These are phyloP conservation scores for Apiospora kogelbergensis DNA, from an alignment of 2,329 filamentous ascomycete genomes.

Conservation along the genomic window DNA sequence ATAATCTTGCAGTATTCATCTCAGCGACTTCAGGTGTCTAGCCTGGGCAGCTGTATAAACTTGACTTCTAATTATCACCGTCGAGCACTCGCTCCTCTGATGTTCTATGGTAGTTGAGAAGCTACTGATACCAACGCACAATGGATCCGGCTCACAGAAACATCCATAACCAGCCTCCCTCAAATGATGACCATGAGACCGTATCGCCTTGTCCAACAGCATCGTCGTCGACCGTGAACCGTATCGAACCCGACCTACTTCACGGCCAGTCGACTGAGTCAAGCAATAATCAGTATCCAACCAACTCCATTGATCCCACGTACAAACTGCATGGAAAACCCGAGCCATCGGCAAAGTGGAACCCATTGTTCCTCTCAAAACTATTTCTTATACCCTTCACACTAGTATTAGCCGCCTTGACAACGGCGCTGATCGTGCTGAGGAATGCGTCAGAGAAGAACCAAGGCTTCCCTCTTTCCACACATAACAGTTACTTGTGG, in stretches of 20 bases:
- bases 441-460: conserved; percentile 2
- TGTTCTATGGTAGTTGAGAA: neutral
- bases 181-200: neutral
- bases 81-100: neutral
- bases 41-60: neutral
- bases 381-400: conserved; percentile 1
- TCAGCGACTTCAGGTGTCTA: neutral
- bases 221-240: neutral
- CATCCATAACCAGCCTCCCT: neutral
- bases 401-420: neutral
- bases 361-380: neutral
- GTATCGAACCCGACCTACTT: neutral
- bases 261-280: neutral
- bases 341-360: neutral
- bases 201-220: neutral
- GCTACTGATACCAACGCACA: neutral
- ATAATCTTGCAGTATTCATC: neutral
- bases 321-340: neutral
- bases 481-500: neutral
- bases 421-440: neutral
- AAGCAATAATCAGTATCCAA: neutral
- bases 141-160: neutral
- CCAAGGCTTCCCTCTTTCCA: neutral
- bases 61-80: neutral
- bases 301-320: neutral